Evolutionary conservation across 805 yeast genomes (phyloP).

Genomic region (Zygosaccharomyces kombuchaensis): DNA sequence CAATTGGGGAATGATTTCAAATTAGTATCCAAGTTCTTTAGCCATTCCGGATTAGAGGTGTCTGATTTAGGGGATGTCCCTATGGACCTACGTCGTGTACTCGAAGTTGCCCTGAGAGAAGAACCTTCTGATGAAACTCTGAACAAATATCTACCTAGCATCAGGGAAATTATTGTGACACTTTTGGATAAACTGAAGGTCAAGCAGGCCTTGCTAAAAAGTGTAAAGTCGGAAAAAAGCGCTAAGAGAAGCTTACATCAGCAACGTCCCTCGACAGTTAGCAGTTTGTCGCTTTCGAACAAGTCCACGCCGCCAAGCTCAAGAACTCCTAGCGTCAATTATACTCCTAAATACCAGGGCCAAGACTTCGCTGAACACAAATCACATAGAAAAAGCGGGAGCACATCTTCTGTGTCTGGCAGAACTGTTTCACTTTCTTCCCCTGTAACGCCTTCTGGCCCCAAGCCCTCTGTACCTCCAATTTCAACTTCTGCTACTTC

Average conservation of each 20-base stretch:
- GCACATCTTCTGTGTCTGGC: background rate
- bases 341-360: constrained; percentile 2
- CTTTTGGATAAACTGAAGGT: constrained; percentile 73
- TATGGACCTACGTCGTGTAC: constrained; percentile 63
- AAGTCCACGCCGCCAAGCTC: constrained; percentile 11
- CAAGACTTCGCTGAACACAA: constrained; percentile 1
- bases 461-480: background rate
- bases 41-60: constrained; percentile 72
- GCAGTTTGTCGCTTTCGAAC: constrained; percentile 12
- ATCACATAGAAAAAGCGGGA: background rate
- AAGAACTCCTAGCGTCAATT: constrained; percentile 2
- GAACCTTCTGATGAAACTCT: constrained; percentile 78
- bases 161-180: constrained; percentile 79
- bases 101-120: constrained; percentile 83
- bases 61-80: constrained; percentile 91
- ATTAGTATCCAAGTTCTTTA: constrained; percentile 74
- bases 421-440: background rate
- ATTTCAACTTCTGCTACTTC: background rate
- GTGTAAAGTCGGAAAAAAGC: constrained; percentile 20
- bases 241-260: constrained; percentile 12
- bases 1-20: constrained; percentile 91
- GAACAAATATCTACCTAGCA: constrained; percentile 75
- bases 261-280: constrained; percentile 15
- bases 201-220: constrained; percentile 55
- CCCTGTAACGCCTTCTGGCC: background rate